Evolutionary conservation across 441 rosid species (phyloP).

Genomic region (Isatis lusitanica): DNA sequence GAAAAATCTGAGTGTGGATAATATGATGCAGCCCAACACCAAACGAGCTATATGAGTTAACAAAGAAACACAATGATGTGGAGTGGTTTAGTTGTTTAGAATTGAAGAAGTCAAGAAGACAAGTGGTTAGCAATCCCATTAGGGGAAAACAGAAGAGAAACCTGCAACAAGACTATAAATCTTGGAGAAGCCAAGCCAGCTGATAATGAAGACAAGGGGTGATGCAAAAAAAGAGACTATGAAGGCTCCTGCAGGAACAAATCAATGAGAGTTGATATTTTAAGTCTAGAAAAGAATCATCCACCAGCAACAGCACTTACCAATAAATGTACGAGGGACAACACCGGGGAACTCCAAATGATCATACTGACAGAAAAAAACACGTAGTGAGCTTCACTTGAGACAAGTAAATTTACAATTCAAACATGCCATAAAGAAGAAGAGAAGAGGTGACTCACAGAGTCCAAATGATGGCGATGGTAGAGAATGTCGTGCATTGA

Average conservation of each 20-base stretch:
- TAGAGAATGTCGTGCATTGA: constrained; percentile 93
- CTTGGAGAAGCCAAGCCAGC: constrained; percentile 69
- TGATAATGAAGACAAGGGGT: constrained; percentile 50
- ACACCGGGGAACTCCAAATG: constrained; percentile 97
- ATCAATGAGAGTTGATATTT: neutral
- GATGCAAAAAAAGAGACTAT: constrained; percentile 67
- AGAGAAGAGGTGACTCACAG: constrained; percentile 49
- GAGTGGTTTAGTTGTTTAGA: neutral
- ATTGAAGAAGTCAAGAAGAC: neutral
- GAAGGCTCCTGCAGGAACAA: constrained; percentile 64
- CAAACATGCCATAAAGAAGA: neutral
- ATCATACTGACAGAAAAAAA: constrained; percentile 62
- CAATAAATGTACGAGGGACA: constrained; percentile 93
- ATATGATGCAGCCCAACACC: constrained; percentile 67
- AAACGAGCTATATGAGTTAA: constrained; percentile 64
- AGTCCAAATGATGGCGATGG: constrained; percentile 62
- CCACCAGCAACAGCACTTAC: constrained; percentile 36
- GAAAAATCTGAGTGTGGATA: constrained; percentile 70
- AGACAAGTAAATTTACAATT: neutral
- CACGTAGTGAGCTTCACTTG: neutral
- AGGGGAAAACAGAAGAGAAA: constrained; percentile 30
- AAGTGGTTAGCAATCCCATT: neutral
- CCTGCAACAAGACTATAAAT: constrained; percentile 71
- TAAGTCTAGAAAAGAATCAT: neutral
- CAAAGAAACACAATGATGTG: constrained; percentile 5